Evolutionary conservation across 2,329 filamentous ascomycete genomes (phyloP).

Genomic region (Sporothrix phasma): DNA sequence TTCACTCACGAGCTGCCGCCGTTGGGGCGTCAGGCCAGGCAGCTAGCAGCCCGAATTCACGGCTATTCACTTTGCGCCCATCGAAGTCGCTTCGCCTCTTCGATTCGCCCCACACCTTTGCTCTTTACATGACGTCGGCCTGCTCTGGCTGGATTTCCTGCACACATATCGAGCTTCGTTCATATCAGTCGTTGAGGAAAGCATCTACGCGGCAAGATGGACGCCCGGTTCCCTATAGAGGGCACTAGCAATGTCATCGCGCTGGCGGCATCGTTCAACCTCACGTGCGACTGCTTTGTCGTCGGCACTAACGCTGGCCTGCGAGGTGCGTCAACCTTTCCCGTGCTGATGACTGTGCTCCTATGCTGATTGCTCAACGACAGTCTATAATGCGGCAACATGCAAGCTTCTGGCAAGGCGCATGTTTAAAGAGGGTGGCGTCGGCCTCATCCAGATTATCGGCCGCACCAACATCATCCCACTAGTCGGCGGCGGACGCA

Average conservation of each 20-base stretch:
- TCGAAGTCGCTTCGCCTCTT: neutral
- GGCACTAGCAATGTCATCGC: slow-evolving; percentile 63
- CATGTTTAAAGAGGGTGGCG: slow-evolving; percentile 67
- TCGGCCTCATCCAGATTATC: slow-evolving; percentile 78
- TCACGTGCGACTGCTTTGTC: slow-evolving; percentile 73
- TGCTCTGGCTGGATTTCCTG: neutral
- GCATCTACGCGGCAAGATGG: slow-evolving; percentile 50
- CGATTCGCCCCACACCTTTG: neutral
- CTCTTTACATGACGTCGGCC: neutral
- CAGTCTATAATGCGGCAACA: slow-evolving; percentile 64
- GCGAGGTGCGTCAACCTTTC: slow-evolving; percentile 12
- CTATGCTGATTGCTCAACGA: neutral
- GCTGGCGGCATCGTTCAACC: slow-evolving; percentile 77
- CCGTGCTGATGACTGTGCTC: too few relatives aligned
- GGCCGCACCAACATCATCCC: slow-evolving; percentile 79
- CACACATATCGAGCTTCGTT: neutral
- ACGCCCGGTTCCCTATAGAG: slow-evolving; percentile 79
- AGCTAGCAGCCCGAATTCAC: neutral
- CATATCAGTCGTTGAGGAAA: neutral
- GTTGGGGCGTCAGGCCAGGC: neutral
- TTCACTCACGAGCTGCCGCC: neutral
- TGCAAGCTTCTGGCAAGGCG: slow-evolving; percentile 54
- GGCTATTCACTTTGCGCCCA: neutral
- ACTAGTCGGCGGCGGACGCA: slow-evolving; percentile 76
- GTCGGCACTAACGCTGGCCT: slow-evolving; percentile 45